Conservation (phyloP, 2,329 filamentous ascomycete species). For the Aspergillus viridinutans region DNA sequence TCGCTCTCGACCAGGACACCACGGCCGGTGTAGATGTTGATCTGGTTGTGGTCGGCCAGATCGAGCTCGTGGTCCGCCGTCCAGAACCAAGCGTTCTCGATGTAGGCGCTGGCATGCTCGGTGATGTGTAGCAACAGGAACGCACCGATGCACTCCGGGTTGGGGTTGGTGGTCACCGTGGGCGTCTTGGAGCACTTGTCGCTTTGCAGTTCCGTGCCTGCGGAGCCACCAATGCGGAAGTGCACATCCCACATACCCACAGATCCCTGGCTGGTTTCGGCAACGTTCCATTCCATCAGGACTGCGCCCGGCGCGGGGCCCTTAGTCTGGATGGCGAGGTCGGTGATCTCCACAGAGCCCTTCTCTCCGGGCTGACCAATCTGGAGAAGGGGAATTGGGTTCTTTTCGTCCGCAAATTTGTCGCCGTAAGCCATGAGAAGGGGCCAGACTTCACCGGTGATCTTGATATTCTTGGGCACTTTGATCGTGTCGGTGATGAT, state of each 20-base stretch:
- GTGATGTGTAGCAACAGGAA: constrained; percentile 62
- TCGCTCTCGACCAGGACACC: constrained; percentile 76
- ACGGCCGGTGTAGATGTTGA: constrained; percentile 79
- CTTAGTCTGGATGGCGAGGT: constrained; percentile 78
- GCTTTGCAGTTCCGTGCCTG: constrained; percentile 77
- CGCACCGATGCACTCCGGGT: constrained; percentile 66
- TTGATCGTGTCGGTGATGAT: constrained; percentile 57
- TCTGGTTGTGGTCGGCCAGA: constrained; percentile 60
- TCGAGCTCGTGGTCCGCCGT: constrained; percentile 88
- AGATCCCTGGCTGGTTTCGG: constrained; percentile 58
- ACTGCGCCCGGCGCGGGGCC: constrained; percentile 83
- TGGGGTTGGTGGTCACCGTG: constrained; percentile 55
- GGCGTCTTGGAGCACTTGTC: constrained; percentile 76
- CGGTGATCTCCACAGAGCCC: constrained; percentile 80
- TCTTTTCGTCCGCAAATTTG: constrained; percentile 67
- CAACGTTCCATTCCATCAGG: constrained; percentile 87
- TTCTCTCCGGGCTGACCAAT: constrained; percentile 72
- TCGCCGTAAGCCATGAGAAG: constrained; percentile 77
- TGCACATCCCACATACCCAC: constrained; percentile 94
- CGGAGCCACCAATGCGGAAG: constrained; percentile 82
- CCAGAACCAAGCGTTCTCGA: constrained; percentile 92
- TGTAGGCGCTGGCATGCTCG: constrained; percentile 60
- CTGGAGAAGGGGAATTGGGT: constrained; percentile 81
- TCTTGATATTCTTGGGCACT: constrained; percentile 70
- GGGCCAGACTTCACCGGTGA: constrained; percentile 89